Percentiles rank a stretch among this genome's conserved stretches.
These are phyloP conservation scores for Boletus huronensis DNA, from an alignment of 768 basidiomycete species.

Conservation along the genomic window DNA sequence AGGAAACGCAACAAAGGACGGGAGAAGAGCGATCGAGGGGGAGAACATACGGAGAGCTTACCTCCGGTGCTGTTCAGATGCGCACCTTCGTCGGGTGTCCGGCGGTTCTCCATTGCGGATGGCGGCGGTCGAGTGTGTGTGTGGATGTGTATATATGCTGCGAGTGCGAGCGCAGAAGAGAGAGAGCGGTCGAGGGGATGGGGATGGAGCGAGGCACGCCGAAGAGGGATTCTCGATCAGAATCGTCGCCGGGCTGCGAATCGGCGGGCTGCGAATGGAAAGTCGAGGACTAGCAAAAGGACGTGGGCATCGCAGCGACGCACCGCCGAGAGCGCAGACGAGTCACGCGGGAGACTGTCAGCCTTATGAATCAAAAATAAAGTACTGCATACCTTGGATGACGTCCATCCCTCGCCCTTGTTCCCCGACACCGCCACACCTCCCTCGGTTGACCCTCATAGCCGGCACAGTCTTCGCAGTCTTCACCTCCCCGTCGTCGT, in stretches of 20 bases:
- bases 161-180: background rate
- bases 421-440: background rate
- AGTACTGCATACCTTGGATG: background rate
- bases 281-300: background rate
- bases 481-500: too few relatives aligned
- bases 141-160: slow-evolving; percentile 6
- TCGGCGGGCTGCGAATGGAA: slow-evolving; percentile 9
- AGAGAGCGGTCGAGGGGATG: too few relatives aligned
- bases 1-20: slow-evolving; percentile 4
- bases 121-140: background rate
- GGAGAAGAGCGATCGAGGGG: slow-evolving; percentile 9
- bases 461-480: slow-evolving; percentile 3
- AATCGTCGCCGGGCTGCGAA: slow-evolving; percentile 5
- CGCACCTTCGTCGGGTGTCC: slow-evolving; percentile 16
- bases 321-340: background rate
- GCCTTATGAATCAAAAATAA: too few relatives aligned
- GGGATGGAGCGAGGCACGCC: background rate
- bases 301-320: background rate
- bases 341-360: background rate
- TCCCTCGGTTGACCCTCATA: background rate
- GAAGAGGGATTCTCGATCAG: slow-evolving; percentile 13
- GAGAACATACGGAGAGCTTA: slow-evolving; percentile 19
- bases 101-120: slow-evolving; percentile 27
- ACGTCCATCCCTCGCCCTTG: too few relatives aligned
- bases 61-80: slow-evolving; percentile 22